Percentiles rank a stretch among this genome's conserved stretches.
Conservation (phyloP, 257 asterid genomes). For the Phtheirospermum japonicum region DNA sequence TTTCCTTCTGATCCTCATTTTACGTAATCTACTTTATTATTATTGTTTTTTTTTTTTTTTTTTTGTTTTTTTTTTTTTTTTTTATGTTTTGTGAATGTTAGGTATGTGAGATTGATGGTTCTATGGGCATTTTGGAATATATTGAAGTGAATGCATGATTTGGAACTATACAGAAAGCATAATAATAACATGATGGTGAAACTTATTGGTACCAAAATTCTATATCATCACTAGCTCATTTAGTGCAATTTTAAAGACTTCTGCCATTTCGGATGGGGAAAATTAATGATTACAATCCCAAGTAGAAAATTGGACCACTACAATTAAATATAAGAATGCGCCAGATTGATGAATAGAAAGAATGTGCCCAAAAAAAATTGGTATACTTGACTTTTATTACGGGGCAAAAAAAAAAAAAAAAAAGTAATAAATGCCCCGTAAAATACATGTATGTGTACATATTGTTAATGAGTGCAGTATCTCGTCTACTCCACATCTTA, state of each 20-base stretch:
- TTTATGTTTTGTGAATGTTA: not conserved
- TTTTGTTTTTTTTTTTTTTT: not conserved
- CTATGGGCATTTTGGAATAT: constrained; percentile 25
- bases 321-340: constrained; percentile 26
- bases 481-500: too few species aligned
- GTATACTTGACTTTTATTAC: too few species aligned
- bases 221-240: constrained; percentile 38
- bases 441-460: too few species aligned
- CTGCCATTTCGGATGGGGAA: constrained; percentile 39
- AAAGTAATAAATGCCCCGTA: too few species aligned
- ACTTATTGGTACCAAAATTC: constrained; percentile 40
- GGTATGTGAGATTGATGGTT: constrained; percentile 3
- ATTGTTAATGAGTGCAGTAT: too few species aligned
- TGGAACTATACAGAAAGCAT: constrained; percentile 16
- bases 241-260: constrained; percentile 42
- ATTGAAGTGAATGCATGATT: constrained; percentile 27
- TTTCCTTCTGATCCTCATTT: too few species aligned
- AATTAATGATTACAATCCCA: constrained; percentile 40
- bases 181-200: constrained; percentile 39
- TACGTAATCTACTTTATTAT: too few species aligned
- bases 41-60: not conserved
- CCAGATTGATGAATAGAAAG: constrained; percentile 15
- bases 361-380: constrained; percentile 25
- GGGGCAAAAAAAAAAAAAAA: too few species aligned
- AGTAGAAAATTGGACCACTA: constrained; percentile 52